These are phyloP conservation scores for Phlyctochytrium bullatum DNA, from an alignment of 192 early-diverging fungal genomes.

Conservation along the genomic window DNA sequence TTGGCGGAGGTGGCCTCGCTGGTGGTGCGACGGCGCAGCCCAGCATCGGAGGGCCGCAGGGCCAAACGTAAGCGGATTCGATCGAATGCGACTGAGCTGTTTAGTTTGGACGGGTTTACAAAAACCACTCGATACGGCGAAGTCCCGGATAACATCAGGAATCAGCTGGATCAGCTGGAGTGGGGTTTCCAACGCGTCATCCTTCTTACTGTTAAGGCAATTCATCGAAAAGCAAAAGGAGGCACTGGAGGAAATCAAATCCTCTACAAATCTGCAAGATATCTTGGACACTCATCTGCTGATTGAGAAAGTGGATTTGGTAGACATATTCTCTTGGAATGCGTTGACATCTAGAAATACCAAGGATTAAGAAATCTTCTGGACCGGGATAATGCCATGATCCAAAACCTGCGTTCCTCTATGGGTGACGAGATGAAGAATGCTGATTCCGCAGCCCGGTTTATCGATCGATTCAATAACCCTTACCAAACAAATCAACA, in stretches of 20 bases:
- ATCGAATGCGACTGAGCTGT: no score
- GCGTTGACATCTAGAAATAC: conserved; percentile 26
- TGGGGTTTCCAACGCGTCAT: conserved; percentile 5
- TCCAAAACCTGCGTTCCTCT: conserved; percentile 19
- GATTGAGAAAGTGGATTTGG: conserved; percentile 17
- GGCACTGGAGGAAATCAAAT: conserved; percentile 21
- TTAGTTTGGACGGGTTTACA: neutral
- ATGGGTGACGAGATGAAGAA: conserved; percentile 34
- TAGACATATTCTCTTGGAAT: neutral
- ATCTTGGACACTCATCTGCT: conserved; percentile 16
- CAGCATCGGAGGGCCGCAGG: no score
- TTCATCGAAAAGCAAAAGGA: conserved; percentile 32
- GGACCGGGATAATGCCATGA: conserved; percentile 32
- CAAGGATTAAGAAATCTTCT: conserved; percentile 35
- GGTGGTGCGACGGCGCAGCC: no score
- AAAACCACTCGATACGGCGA: conserved; percentile 28
- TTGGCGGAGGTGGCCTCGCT: no score
- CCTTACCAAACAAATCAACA: neutral
- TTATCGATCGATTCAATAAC: conserved; percentile 34
- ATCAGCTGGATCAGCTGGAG: conserved; percentile 28
- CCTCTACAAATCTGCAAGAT: conserved; percentile 7
- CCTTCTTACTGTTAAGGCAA: conserved; percentile 1
- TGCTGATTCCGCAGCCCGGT: conserved; percentile 33
- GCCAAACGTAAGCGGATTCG: no score
- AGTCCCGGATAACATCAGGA: conserved; percentile 12